Evolutionary conservation across 148 eudicot genomes (phyloP).

Genomic region (Rhododendron kiyosumense): DNA sequence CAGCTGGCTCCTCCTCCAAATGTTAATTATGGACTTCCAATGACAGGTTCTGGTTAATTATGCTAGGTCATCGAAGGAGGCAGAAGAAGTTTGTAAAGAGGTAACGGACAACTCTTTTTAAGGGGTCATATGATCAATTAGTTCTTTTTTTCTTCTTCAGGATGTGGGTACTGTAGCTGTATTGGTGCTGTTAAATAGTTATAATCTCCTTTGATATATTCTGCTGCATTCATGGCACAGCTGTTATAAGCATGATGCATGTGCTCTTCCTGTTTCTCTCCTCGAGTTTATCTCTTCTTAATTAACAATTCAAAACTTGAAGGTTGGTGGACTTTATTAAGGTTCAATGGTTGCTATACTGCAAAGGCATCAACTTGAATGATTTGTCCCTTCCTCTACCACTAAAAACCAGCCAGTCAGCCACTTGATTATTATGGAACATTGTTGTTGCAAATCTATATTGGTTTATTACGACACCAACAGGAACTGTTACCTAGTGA

Average conservation of each 20-base stretch:
- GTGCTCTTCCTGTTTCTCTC: neutral
- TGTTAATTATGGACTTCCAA: conserved; percentile 11
- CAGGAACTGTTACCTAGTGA: neutral
- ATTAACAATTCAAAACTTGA: neutral
- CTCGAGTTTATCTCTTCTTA: neutral
- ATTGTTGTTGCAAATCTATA: neutral
- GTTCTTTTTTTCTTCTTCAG: neutral
- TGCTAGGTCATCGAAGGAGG: conserved; percentile 58
- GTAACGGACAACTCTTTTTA: conserved; percentile 16
- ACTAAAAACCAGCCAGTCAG: neutral
- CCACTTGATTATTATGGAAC: neutral
- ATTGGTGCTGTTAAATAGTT: neutral
- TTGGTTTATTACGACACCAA: neutral
- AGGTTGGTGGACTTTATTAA: neutral
- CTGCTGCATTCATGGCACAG: neutral
- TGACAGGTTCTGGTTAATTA: conserved; percentile 83
- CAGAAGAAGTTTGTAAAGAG: conserved; percentile 60
- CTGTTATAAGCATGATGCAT: neutral
- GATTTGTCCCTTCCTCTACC: neutral
- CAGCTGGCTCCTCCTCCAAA: neutral
- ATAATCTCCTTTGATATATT: neutral
- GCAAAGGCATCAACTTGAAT: neutral
- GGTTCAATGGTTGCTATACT: neutral
- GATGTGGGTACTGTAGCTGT: too few relatives aligned
- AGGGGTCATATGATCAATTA: neutral